These are phyloP conservation scores for Chrysosporium keratinophilum DNA, from an alignment of 2,329 filamentous ascomycete species.

Conservation along the genomic window DNA sequence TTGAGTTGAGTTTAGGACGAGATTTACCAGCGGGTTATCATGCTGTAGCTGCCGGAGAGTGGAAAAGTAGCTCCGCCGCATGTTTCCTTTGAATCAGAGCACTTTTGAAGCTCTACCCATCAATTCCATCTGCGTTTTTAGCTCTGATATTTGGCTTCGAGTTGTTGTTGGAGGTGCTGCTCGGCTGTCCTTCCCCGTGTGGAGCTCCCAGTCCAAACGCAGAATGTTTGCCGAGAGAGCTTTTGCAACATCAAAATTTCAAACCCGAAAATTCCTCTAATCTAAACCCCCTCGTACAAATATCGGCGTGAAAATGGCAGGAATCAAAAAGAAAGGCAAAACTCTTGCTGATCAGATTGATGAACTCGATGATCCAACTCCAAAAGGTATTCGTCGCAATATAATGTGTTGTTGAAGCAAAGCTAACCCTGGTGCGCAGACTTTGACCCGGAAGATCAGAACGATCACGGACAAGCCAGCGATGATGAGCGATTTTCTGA, in stretches of 20 bases:
- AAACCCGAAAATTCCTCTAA: background rate
- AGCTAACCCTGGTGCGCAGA: conserved; percentile 42
- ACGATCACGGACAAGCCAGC: conserved; percentile 47
- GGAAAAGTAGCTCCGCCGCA: conserved; percentile 46
- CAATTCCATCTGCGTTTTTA: background rate
- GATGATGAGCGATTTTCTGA: conserved; percentile 46
- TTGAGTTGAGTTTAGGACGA: background rate
- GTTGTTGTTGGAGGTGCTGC: background rate
- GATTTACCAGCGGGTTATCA: conserved; percentile 73
- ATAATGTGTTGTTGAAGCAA: background rate
- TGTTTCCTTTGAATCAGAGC: conserved; percentile 13
- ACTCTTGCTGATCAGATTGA: conserved; percentile 51
- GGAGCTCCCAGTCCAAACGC: background rate
- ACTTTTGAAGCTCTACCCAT: background rate
- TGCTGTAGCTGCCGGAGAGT: conserved; percentile 49
- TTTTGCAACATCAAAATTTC: background rate
- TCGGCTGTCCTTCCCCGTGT: conserved; percentile 1
- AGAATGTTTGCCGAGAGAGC: conserved; percentile 4
- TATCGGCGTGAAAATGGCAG: conserved; percentile 22
- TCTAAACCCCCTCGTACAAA: background rate
- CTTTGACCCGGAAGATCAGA: conserved; percentile 64
- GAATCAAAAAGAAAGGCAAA: conserved; percentile 42
- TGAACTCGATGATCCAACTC: conserved; percentile 51
- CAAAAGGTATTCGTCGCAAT: conserved; percentile 44
- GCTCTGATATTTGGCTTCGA: background rate